Conservation (phyloP, 2,329 filamentous ascomycete genomes). For the Byssoonygena ceratinophila region DNA sequence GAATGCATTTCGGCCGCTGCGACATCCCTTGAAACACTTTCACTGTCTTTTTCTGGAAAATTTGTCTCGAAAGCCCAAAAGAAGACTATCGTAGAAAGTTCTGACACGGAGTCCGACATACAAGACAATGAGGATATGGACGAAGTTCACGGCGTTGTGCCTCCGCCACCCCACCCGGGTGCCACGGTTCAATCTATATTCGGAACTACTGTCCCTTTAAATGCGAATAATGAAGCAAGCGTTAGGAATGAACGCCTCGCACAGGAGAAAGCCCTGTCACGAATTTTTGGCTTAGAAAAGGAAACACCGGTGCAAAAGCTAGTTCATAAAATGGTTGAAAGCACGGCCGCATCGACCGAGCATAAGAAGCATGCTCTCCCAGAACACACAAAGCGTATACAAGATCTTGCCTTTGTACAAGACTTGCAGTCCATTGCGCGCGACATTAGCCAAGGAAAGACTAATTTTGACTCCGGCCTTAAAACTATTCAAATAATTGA, state of each 20-base stretch:
- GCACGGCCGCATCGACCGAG: slow-evolving; percentile 13
- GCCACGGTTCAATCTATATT: background rate
- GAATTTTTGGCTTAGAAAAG: slow-evolving; percentile 18
- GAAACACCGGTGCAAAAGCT: slow-evolving; percentile 10
- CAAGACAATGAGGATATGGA: slow-evolving; percentile 39
- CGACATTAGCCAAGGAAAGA: slow-evolving; percentile 6
- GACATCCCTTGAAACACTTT: slow-evolving; percentile 45
- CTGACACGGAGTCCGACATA: slow-evolving; percentile 40
- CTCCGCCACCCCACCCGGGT: slow-evolving; percentile 13
- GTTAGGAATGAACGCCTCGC: slow-evolving; percentile 17
- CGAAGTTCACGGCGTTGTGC: slow-evolving; percentile 22
- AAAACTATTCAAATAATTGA: slow-evolving; percentile 38
- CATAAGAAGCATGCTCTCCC: slow-evolving; percentile 8
- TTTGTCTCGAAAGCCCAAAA: slow-evolving; percentile 42
- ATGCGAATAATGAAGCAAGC: slow-evolving; percentile 16
- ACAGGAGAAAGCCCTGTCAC: slow-evolving; percentile 19
- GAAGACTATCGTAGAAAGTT: slow-evolving; percentile 35
- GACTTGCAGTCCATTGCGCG: slow-evolving; percentile 15
- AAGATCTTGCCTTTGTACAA: slow-evolving; percentile 16
- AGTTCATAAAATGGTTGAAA: slow-evolving; percentile 15
- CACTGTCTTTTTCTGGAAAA: slow-evolving; percentile 48
- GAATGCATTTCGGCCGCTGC: slow-evolving; percentile 47
- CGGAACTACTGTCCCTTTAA: background rate
- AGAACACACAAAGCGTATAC: slow-evolving; percentile 2
- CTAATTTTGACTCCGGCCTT: slow-evolving; percentile 5